These are phyloP conservation scores for Scheffersomyces segobiensis DNA, from an alignment of 1,139 yeast species.

Conservation along the genomic window DNA sequence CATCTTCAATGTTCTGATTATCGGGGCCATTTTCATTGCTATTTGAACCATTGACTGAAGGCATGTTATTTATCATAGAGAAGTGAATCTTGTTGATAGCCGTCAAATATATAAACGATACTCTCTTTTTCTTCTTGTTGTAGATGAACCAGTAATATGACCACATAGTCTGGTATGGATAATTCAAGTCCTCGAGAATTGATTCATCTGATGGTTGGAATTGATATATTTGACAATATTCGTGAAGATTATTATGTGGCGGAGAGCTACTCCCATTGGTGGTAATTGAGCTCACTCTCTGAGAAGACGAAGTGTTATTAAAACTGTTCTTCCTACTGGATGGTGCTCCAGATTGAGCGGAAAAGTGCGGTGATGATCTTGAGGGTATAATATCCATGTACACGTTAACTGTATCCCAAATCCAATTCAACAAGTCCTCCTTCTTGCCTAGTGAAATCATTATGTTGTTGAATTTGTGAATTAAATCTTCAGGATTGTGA, in stretches of 20 bases:
- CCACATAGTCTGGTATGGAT: slow-evolving; percentile 83
- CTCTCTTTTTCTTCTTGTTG: slow-evolving; percentile 88
- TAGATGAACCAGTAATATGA: slow-evolving; percentile 90
- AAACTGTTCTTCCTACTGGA: slow-evolving; percentile 29
- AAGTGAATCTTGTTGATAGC: slow-evolving; percentile 47
- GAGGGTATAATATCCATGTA: slow-evolving; percentile 70
- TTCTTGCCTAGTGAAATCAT: slow-evolving; percentile 75
- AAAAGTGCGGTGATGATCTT: slow-evolving; percentile 20
- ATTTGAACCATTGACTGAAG: slow-evolving; percentile 15
- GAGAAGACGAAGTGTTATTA: slow-evolving; percentile 7
- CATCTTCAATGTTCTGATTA: slow-evolving; percentile 17
- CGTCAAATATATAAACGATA: slow-evolving; percentile 70
- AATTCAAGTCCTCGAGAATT: slow-evolving; percentile 62
- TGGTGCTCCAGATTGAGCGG: slow-evolving; percentile 14
- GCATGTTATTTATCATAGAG: slow-evolving; percentile 26
- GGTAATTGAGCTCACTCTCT: slow-evolving; percentile 7
- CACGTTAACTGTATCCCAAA: slow-evolving; percentile 87
- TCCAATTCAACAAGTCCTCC: slow-evolving; percentile 54
- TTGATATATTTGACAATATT: slow-evolving; percentile 74
- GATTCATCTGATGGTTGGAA: slow-evolving; percentile 80
- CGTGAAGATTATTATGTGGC: slow-evolving; percentile 14
- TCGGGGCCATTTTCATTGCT: slow-evolving; percentile 19
- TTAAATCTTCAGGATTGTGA: slow-evolving; percentile 54
- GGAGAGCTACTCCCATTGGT: slow-evolving; percentile 2
- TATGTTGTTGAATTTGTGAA: slow-evolving; percentile 76